A percentile compares a stretch with the other conserved stretches of the same genome.
Conservation (phyloP, 176 grass and related monocot species). For the Aechmea fasciata region DNA sequence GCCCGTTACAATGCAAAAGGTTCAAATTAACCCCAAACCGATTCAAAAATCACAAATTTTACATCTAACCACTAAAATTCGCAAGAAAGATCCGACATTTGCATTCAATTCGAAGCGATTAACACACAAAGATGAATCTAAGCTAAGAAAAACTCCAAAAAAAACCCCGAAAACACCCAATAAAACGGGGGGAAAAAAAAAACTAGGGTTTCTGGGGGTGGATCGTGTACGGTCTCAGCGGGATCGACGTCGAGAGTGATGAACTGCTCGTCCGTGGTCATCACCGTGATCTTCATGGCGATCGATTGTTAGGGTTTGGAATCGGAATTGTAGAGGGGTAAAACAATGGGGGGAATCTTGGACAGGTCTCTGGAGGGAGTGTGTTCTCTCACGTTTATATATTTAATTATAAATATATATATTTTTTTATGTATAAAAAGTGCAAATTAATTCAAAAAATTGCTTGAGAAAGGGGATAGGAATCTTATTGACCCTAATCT, state of each 20-base stretch:
- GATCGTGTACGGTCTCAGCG: constrained; percentile 58
- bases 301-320: not conserved
- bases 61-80: constrained; percentile 11
- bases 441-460: too few species aligned
- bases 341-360: not conserved
- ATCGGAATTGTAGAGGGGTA: not conserved
- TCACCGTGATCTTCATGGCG: constrained; percentile 93
- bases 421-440: too few species aligned
- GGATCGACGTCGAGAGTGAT: constrained; percentile 71
- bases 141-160: not conserved
- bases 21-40: not conserved
- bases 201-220: constrained; percentile 8
- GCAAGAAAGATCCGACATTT: constrained; percentile 1
- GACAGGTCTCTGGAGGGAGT: too few species aligned
- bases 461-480: too few species aligned
- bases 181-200: not conserved
- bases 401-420: too few species aligned
- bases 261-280: constrained; percentile 81
- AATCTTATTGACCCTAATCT: too few species aligned
- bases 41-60: not conserved
- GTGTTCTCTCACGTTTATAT: too few species aligned
- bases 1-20: too few species aligned
- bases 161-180: not conserved
- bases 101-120: not conserved
- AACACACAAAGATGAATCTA: constrained; percentile 8